Conservation (phyloP, 805 yeast species). For the Lachancea sp. region DNA sequence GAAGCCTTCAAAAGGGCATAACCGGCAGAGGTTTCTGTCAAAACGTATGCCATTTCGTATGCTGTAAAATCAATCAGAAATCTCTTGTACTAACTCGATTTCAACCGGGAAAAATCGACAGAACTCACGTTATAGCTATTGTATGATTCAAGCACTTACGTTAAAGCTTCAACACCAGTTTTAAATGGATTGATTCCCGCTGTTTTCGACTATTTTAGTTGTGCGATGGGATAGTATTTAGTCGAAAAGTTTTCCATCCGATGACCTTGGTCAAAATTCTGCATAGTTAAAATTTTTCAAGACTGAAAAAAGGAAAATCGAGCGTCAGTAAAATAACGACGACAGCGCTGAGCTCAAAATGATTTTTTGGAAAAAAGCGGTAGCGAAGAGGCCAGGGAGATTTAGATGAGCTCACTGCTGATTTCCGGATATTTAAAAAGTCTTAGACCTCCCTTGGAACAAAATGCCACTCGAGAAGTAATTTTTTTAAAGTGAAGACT, state of each 20-base stretch:
- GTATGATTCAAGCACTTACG: not conserved
- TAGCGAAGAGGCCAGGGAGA: not conserved
- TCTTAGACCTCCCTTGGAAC: too few relatives aligned
- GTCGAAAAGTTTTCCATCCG: slow-evolving; percentile 6
- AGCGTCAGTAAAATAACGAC: not conserved
- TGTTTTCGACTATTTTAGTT: not conserved
- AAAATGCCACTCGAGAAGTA: too few relatives aligned
- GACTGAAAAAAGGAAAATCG: not conserved
- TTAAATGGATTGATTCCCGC: not conserved
- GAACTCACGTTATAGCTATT: not conserved
- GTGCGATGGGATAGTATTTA: not conserved
- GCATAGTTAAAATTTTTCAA: slow-evolving; percentile 7
- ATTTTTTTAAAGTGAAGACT: too few relatives aligned
- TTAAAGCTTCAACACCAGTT: not conserved
- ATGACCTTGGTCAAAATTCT: slow-evolving; percentile 2
- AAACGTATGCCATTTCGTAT: slow-evolving; percentile 66
- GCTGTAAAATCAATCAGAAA: not conserved
- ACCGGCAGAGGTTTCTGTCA: slow-evolving; percentile 98
- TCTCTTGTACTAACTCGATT: slow-evolving; percentile 2
- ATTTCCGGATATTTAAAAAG: too few relatives aligned
- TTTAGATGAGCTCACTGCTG: too few relatives aligned
- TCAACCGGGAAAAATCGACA: not conserved
- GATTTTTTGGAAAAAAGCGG: not conserved
- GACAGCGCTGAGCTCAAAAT: not conserved
- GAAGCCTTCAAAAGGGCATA: slow-evolving; percentile 96